Base-by-base conservation (phyloP, 371 early-diverging fungal genomes). In the Aphelidium insulamus region DNA sequence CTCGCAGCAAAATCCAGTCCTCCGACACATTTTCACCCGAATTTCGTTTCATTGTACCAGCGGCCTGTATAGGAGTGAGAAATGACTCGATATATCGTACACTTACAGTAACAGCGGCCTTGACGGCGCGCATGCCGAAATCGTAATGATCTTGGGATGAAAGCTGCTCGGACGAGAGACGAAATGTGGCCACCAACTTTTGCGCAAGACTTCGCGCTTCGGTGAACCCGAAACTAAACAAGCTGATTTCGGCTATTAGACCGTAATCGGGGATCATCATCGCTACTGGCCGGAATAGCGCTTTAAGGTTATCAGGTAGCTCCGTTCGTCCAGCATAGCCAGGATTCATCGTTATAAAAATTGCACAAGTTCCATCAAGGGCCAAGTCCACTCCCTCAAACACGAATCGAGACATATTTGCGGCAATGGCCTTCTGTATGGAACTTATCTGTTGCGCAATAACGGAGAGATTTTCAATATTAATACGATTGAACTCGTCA, bases 251-350 rank as follows among this genome's bases (percentile, higher is more conserved):
- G 18, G 52, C 64, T 48, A 66, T 66, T 64, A 66, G 63, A 20
- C 50, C 66, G 38, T 66, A 66, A 38, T 66, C 61, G 10, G 66
- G 66, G 50, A 66, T 66, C 66, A 66, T 66, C 66, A 66, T 66
- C 3, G 64, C 64, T 3, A 59, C 65, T 10, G 66, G 66, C 25
- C 66, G 39, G 50, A 68, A 67, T 11, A 69, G 40, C 2, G 60
- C 62, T 39, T 61, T 66, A 29, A 71, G 37, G 38, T 62, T 66
- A 38, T 61, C 67, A 0, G 72, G 72, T 9, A 71, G 43, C 44
- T 63, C 60, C 5, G 63, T 66, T 27, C 72, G 51, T 7, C 69
- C 72, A 10, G 62, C 61, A 38, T 71, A 71, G 16, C 72, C 72
- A 21, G 67, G 59, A 43, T 71, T 71, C 66, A 71, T 65, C 9